phyloP scores from a whole-genome alignment of 345 rosid genomes.

The Acer negundo region DNA sequence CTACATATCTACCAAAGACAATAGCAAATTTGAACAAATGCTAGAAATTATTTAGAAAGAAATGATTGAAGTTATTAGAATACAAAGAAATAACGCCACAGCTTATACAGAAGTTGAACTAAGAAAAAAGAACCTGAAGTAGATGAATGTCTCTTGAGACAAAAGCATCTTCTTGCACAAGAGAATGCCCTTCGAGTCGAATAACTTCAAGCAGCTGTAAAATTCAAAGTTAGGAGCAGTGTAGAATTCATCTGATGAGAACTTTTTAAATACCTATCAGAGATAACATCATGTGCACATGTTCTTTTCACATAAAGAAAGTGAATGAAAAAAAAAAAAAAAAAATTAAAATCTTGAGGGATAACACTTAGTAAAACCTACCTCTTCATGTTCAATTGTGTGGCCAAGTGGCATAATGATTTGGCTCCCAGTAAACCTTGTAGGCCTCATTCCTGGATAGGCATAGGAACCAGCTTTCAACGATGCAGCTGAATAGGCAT shows the following conservation, averaged over 20 bases:
- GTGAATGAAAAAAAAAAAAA: neutral
- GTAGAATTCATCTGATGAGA: neutral
- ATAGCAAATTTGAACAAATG: neutral
- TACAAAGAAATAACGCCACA: neutral
- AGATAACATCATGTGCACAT: neutral
- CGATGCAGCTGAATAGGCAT: conserved; percentile 92
- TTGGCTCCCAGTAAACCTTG: conserved; percentile 94
- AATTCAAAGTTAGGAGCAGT: conserved; percentile 4
- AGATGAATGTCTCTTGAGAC: conserved; percentile 92
- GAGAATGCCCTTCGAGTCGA: conserved; percentile 92
- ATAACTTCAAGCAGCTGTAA: conserved; percentile 91
- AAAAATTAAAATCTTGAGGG: too few species aligned
- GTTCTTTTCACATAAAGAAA: neutral
- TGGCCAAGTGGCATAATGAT: conserved; percentile 96
- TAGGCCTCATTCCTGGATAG: conserved; percentile 91
- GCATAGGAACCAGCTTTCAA: conserved; percentile 79
- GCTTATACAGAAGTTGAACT: neutral
- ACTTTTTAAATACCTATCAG: neutral
- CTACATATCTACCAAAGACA: conserved; percentile 67
- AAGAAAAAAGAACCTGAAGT: conserved; percentile 63
- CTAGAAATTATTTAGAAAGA: too few species aligned
- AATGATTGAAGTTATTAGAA: neutral
- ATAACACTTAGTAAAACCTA: conserved; percentile 45
- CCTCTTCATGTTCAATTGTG: conserved; percentile 98
- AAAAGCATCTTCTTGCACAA: conserved; percentile 93